Percentiles rank a stretch among this genome's conserved stretches.
These are phyloP conservation scores for Fomitopsis palustris DNA, from an alignment of 1,284 basidiomycete genomes.

Conservation along the genomic window DNA sequence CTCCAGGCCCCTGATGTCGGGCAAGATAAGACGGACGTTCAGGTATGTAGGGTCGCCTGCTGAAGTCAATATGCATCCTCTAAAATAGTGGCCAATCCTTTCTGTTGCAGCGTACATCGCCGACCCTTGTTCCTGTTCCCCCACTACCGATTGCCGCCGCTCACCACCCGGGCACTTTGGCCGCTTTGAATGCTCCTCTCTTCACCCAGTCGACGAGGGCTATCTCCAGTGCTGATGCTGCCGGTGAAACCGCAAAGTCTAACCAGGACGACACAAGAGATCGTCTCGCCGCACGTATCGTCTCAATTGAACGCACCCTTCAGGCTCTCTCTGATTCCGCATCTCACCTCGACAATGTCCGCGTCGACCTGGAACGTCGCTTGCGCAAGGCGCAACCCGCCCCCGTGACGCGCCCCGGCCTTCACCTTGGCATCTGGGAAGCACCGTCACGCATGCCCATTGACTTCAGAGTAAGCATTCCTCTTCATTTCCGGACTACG, in stretches of 20 bases:
- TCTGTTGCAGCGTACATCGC: slow-evolving; percentile 7
- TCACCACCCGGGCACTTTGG: slow-evolving; percentile 37
- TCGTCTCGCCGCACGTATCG: not conserved
- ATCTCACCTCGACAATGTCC: not conserved
- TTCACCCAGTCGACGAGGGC: slow-evolving; percentile 6
- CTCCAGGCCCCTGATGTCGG: not conserved
- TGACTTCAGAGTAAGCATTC: slow-evolving; percentile 1
- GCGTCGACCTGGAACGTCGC: not conserved
- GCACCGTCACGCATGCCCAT: not conserved
- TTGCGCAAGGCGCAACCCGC: no score
- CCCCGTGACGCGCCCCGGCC: not conserved
- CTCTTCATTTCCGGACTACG: not conserved
- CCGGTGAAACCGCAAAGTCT: not conserved
- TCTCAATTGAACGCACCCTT: not conserved
- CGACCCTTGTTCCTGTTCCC: slow-evolving; percentile 19
- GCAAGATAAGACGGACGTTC: not conserved
- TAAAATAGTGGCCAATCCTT: not conserved
- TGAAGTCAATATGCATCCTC: not conserved
- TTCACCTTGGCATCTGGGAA: not conserved
- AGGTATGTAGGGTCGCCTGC: not conserved
- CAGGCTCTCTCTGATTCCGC: not conserved
- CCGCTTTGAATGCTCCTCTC: slow-evolving; percentile 14
- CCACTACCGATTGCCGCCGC: slow-evolving; percentile 46
- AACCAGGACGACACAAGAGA: not conserved
- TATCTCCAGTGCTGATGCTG: not conserved